Evolutionary conservation across 2,329 filamentous ascomycete species (phyloP).

Genomic region (Bipolaris bicolor): DNA sequence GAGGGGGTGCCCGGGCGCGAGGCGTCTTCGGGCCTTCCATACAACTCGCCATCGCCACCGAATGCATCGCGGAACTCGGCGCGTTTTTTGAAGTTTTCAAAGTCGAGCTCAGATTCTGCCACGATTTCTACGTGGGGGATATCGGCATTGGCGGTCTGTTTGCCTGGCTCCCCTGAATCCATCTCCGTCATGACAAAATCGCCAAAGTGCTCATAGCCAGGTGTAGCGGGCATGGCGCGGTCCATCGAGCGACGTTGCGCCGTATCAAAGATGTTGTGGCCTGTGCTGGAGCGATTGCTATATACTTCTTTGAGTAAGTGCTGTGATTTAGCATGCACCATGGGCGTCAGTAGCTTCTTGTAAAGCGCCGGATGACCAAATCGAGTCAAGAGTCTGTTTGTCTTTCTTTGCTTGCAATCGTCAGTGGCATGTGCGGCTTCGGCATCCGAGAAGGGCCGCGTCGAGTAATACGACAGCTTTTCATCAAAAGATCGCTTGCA

Average conservation of each 20-base stretch:
- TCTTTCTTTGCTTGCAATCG: constrained; percentile 39
- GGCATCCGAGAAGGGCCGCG: constrained; percentile 57
- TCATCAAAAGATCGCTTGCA: constrained; percentile 77
- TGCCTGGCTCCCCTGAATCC: constrained; percentile 62
- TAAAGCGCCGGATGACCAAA: constrained; percentile 93
- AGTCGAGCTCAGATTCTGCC: constrained; percentile 82
- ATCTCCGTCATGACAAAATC: constrained; percentile 83
- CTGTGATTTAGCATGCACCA: constrained; percentile 90
- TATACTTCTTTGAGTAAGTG: constrained; percentile 85
- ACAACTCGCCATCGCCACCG: constrained; percentile 68
- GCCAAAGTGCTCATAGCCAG: constrained; percentile 67
- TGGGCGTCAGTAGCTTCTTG: constrained; percentile 66
- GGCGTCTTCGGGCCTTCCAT: constrained; percentile 65
- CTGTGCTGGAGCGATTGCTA: constrained; percentile 73
- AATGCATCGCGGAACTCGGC: constrained; percentile 86
- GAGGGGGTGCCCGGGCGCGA: constrained; percentile 38
- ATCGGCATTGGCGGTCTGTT: constrained; percentile 31
- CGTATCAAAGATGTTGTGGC: constrained; percentile 39
- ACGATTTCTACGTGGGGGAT: constrained; percentile 80
- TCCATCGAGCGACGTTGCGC: constrained; percentile 36
- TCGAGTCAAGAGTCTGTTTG: constrained; percentile 71
- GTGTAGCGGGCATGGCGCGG: constrained; percentile 54
- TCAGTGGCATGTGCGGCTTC: constrained; percentile 55
- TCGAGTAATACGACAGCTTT: constrained; percentile 79
- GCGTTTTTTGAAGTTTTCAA: constrained; percentile 87